These are phyloP conservation scores for Drechslerella stenobrocha DNA, from an alignment of 2,329 filamentous ascomycete species.

Conservation along the genomic window DNA sequence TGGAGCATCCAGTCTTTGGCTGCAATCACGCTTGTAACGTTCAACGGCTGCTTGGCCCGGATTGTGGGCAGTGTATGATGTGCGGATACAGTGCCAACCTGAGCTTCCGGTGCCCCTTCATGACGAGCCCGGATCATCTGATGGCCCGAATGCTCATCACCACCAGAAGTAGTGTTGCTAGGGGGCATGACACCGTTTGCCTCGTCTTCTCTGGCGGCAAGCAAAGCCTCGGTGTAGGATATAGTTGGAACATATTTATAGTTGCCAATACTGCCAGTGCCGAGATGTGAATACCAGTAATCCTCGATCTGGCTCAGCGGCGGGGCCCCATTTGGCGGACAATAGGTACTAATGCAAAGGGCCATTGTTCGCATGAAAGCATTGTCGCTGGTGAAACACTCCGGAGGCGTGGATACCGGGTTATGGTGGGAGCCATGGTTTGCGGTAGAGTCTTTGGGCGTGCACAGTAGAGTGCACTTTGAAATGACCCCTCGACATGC, in stretches of 20 bases:
- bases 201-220: conserved; percentile 13
- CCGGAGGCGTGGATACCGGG: conserved; percentile 50
- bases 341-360: conserved; percentile 55
- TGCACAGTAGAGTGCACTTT: conserved; percentile 53
- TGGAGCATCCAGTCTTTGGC: conserved; percentile 55
- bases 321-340: conserved; percentile 51
- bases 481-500: conserved; percentile 53
- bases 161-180: conserved; percentile 50
- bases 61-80: conserved; percentile 52
- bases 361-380: conserved; percentile 55
- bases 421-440: conserved; percentile 53
- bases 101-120: conserved; percentile 48
- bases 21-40: conserved; percentile 54
- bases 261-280: conserved; percentile 53
- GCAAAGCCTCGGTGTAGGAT: conserved; percentile 53
- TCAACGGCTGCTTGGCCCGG: conserved; percentile 52
- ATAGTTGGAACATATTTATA: conserved; percentile 52
- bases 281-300: conserved; percentile 54
- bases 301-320: conserved; percentile 49
- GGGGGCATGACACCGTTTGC: conserved; percentile 26
- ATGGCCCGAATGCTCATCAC: conserved; percentile 52
- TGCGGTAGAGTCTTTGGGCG: conserved; percentile 49
- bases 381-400: conserved; percentile 54
- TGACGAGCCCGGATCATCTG: conserved; percentile 52
- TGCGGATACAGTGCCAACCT: conserved; percentile 7